These are phyloP conservation scores for Periconia sp. DNA, from an alignment of 2,329 filamentous ascomycete genomes.

Conservation along the genomic window DNA sequence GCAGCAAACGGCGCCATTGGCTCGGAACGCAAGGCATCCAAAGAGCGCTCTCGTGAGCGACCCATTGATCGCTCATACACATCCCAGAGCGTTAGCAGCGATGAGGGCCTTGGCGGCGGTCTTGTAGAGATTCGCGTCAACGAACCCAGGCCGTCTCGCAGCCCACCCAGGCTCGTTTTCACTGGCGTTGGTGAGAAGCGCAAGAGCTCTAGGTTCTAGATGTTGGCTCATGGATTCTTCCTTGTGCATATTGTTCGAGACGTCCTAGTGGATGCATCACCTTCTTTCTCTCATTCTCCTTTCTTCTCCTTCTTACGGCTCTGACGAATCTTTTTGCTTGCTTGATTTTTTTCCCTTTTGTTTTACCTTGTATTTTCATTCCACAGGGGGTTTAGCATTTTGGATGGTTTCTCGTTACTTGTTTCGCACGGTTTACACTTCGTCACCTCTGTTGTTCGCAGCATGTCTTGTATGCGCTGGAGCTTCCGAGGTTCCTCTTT, in stretches of 20 bases:
- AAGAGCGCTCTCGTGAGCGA: constrained; percentile 41
- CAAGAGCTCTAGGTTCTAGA: constrained; percentile 68
- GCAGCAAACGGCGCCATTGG: constrained; percentile 83
- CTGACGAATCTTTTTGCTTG: constrained; percentile 38
- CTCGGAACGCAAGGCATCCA: constrained; percentile 71
- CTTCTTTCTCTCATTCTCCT: constrained; percentile 7
- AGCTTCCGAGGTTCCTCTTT: constrained; percentile 27
- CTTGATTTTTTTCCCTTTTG: constrained; percentile 15
- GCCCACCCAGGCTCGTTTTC: constrained; percentile 82
- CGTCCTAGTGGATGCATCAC: constrained; percentile 24
- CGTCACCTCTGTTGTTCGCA: constrained; percentile 26
- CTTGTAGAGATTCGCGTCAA: constrained; percentile 52
- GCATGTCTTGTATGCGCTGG: constrained; percentile 9
- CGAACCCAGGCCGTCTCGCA: constrained; percentile 67
- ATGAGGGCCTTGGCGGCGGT: constrained; percentile 62
- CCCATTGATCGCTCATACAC: constrained; percentile 50
- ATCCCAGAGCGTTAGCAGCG: constrained; percentile 67
- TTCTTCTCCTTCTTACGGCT: constrained; percentile 29
- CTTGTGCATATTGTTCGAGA: constrained; percentile 41
- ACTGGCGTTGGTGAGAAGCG: constrained; percentile 91
- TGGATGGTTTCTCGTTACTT: background rate
- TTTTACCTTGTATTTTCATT: constrained; percentile 11
- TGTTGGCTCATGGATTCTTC: constrained; percentile 12
- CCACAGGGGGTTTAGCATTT: constrained; percentile 21
- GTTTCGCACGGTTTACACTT: constrained; percentile 26